Conservation (phyloP, 1,284 basidiomycete genomes). For the Somion occarium region DNA sequence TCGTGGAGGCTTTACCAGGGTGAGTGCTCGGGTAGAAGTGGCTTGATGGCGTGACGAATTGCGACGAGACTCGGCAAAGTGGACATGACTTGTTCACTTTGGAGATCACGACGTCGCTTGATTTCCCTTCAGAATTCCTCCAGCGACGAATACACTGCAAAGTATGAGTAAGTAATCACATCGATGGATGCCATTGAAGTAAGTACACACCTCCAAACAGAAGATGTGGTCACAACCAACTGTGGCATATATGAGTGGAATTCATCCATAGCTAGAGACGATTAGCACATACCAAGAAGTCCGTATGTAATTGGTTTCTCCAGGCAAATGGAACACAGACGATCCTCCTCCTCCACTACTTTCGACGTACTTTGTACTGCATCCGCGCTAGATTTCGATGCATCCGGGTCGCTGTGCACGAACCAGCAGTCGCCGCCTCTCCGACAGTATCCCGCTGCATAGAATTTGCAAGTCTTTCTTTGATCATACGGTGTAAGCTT, state of each 20-base stretch:
- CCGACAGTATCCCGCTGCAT: constrained; percentile 59
- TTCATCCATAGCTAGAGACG: background rate
- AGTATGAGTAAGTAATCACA: constrained; percentile 5
- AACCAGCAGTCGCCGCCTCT: constrained; percentile 71
- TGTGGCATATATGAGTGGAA: constrained; percentile 23
- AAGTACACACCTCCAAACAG: constrained; percentile 50
- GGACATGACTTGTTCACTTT: constrained; percentile 70
- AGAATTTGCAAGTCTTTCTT: constrained; percentile 63
- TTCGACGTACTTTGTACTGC: constrained; percentile 19
- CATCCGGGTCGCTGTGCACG: constrained; percentile 38
- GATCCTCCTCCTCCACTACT: constrained; percentile 35
- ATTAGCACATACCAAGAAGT: constrained; percentile 47
- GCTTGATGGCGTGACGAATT: constrained; percentile 66
- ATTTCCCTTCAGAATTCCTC: constrained; percentile 55
- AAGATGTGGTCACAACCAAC: constrained; percentile 71
- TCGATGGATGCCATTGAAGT: constrained; percentile 2
- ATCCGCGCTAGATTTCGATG: constrained; percentile 13
- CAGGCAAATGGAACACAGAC: constrained; percentile 63
- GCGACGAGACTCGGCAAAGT: constrained; percentile 59
- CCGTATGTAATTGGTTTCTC: constrained; percentile 66
- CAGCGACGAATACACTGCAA: constrained; percentile 67
- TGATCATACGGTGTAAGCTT: constrained; percentile 63
- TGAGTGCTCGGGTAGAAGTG: constrained; percentile 53
- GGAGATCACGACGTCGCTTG: constrained; percentile 43
- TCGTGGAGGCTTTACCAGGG: constrained; percentile 43